These are phyloP conservation scores for Stenogyne calaminthoides DNA, from an alignment of 305 asterid species.

Conservation along the genomic window DNA sequence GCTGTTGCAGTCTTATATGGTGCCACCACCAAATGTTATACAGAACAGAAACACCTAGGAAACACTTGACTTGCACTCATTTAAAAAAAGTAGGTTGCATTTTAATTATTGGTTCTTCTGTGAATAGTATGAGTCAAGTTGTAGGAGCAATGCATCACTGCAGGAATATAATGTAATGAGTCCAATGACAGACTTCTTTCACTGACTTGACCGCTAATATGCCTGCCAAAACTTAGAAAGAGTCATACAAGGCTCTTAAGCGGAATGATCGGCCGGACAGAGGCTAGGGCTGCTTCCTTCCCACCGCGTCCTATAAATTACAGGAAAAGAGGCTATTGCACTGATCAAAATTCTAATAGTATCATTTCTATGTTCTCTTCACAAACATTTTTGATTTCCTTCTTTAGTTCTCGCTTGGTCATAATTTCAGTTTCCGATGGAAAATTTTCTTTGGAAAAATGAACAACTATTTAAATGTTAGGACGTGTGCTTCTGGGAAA, in stretches of 20 bases:
- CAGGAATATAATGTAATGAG: background rate
- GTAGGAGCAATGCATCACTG: background rate
- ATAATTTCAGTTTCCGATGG: background rate
- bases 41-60: background rate
- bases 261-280: too few species aligned
- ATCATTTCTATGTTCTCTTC: background rate
- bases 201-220: background rate
- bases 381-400: background rate
- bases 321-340: background rate
- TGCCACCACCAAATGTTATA: background rate
- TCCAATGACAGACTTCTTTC: background rate
- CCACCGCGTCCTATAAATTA: too few species aligned
- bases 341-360: background rate
- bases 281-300: too few species aligned
- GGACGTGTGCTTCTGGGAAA: background rate
- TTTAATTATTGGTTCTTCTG: background rate
- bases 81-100: background rate
- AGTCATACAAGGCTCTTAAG: background rate
- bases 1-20: background rate
- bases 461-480: background rate
- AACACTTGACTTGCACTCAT: conserved; percentile 5
- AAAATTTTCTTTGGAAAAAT: background rate
- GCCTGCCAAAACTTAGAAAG: background rate
- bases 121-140: background rate
- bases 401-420: background rate